Evolutionary conservation across 345 rosid species (phyloP).

Genomic region (Brassica napus): Da-Ae NC_063443.1:17967001-17967500

Average conservation of each 20-base stretch:
- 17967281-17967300: conserved; percentile 93
- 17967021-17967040: conserved; percentile 76
- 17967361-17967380: conserved; percentile 45
- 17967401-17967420: conserved; percentile 84
- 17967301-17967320: conserved; percentile 49
- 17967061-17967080: conserved; percentile 84
- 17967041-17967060: conserved; percentile 90
- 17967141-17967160: conserved; percentile 7
- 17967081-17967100: conserved; percentile 52
- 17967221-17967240: conserved; percentile 94
- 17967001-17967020: conserved; percentile 89
- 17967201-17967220: conserved; percentile 98
- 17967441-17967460: conserved; percentile 92
- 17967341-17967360: conserved; percentile 9
- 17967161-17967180: conserved; percentile 91
- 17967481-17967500: conserved; percentile 69
- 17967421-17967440: conserved; percentile 96
- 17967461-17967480: conserved; percentile 91
- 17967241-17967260: conserved; percentile 90
- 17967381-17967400: conserved; percentile 95
- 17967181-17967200: conserved; percentile 97
- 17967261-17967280: conserved; percentile 91
- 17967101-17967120: not conserved
- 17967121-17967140: not conserved
- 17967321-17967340: not conserved